A percentile compares a stretch with the other conserved stretches of the same genome.
These are phyloP conservation scores for Stephania cephalantha DNA, from an alignment of 164 flowering plant species.

Conservation along the genomic window DNA sequence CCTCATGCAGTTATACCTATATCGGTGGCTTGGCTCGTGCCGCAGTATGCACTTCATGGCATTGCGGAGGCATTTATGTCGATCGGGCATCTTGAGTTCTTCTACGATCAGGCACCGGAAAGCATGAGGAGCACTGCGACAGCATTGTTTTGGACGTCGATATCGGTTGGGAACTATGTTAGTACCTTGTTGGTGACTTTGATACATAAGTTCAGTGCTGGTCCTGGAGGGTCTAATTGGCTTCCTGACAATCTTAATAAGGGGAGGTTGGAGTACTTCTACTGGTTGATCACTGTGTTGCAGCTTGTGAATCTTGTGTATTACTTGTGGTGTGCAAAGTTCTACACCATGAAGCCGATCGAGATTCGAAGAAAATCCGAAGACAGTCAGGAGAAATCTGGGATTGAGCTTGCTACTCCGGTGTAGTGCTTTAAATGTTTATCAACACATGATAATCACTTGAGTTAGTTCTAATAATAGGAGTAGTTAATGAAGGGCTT, in stretches of 20 bases:
- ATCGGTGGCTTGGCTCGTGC: constrained; percentile 62
- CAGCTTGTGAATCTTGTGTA: constrained; percentile 19
- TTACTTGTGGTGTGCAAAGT: constrained; percentile 15
- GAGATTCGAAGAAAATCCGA: constrained; percentile 2
- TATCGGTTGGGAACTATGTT: constrained; percentile 52
- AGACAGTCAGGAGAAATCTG: background rate
- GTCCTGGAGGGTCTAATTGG: constrained; percentile 16
- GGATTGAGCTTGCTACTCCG: background rate
- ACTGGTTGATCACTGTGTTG: constrained; percentile 18
- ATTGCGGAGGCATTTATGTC: constrained; percentile 78
- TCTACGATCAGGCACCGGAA: constrained; percentile 71
- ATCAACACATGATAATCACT: background rate
- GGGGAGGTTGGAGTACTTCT: constrained; percentile 15
- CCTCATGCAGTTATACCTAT: constrained; percentile 34
- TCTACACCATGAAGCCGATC: constrained; percentile 19
- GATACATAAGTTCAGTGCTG: constrained; percentile 15
- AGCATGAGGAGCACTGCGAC: constrained; percentile 65
- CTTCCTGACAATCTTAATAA: constrained; percentile 17
- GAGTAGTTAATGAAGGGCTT: background rate
- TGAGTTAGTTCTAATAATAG: background rate
- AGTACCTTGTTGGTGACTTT: constrained; percentile 50
- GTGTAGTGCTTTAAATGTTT: background rate
- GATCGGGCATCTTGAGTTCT: constrained; percentile 61
- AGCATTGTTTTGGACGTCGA: constrained; percentile 58
- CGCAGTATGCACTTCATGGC: constrained; percentile 72